A percentile compares a stretch with the other conserved stretches of the same genome.
phyloP scores from a whole-genome alignment of 2,329 filamentous ascomycete species.

The Pseudomassariella vexata region DNA sequence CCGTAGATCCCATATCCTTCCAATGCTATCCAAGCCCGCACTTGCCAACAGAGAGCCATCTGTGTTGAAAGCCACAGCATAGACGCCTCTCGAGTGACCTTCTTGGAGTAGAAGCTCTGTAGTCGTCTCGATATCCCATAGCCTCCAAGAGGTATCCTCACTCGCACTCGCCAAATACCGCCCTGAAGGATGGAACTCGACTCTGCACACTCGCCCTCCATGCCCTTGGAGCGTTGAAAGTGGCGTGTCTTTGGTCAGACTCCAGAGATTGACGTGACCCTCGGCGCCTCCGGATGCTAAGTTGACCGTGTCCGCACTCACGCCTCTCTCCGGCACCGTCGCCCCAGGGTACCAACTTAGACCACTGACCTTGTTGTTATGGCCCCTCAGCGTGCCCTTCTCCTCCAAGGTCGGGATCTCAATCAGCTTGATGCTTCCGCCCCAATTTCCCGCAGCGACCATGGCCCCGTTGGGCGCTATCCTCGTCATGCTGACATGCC shows the following conservation, averaged over 20 bases:
- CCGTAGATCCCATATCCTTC: slow-evolving; percentile 89
- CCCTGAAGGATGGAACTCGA: slow-evolving; percentile 92
- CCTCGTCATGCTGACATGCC: slow-evolving; percentile 85
- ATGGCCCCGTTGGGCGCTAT: slow-evolving; percentile 81
- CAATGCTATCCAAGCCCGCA: slow-evolving; percentile 91
- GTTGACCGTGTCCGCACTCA: slow-evolving; percentile 72
- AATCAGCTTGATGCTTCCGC: slow-evolving; percentile 80
- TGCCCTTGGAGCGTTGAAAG: slow-evolving; percentile 79
- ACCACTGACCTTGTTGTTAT: slow-evolving; percentile 84
- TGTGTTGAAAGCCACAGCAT: slow-evolving; percentile 79
- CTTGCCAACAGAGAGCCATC: slow-evolving; percentile 89
- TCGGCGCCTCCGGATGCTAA: slow-evolving; percentile 88
- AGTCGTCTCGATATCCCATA: slow-evolving; percentile 88
- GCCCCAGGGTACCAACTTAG: slow-evolving; percentile 85
- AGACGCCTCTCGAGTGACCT: slow-evolving; percentile 91
- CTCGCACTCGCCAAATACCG: slow-evolving; percentile 87
- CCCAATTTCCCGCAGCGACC: slow-evolving; percentile 89
- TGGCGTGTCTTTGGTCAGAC: slow-evolving; percentile 78
- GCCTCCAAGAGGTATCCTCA: slow-evolving; percentile 91
- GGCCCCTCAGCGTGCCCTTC: slow-evolving; percentile 70
- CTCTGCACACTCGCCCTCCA: slow-evolving; percentile 77
- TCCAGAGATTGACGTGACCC: slow-evolving; percentile 85
- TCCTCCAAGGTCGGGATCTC: slow-evolving; percentile 77
- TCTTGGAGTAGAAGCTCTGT: slow-evolving; percentile 85
- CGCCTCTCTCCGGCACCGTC: slow-evolving; percentile 63